Evolutionary conservation across 768 basidiomycete species (phyloP).

Genomic region (Podaxis carcinomalis): DNA sequence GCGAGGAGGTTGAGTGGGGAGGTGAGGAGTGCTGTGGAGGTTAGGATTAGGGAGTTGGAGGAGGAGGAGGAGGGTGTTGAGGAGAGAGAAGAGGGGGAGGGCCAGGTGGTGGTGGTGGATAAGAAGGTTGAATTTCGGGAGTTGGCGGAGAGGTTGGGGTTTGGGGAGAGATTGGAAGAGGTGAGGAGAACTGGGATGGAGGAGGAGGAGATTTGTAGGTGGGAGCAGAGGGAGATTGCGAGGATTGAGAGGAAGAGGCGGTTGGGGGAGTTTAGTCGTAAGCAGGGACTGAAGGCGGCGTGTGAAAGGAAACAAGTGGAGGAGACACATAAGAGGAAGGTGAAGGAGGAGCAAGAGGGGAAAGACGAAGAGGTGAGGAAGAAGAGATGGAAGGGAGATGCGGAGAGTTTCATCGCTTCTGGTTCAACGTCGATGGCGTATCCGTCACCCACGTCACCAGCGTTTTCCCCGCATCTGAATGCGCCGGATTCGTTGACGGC

Average conservation of each 20-base stretch:
- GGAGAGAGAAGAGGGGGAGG: conserved; percentile 24
- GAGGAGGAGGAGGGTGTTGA: conserved; percentile 49
- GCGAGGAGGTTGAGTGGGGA: conserved; percentile 38
- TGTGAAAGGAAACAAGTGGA: neutral
- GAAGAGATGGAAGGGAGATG: too few species aligned
- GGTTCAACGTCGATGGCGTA: too few species aligned
- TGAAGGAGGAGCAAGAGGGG: neutral
- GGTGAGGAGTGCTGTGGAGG: conserved; percentile 25
- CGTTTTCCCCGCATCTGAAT: too few species aligned
- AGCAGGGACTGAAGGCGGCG: neutral
- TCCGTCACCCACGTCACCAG: too few species aligned
- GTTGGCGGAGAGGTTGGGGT: conserved; percentile 29
- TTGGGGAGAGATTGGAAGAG: conserved; percentile 25
- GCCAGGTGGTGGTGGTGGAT: neutral
- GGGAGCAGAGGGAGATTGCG: conserved; percentile 20
- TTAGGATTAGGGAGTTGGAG: neutral
- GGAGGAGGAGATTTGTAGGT: conserved; percentile 12
- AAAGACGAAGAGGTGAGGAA: neutral
- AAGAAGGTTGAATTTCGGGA: conserved; percentile 17
- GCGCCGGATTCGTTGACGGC: too few species aligned
- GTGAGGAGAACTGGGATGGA: conserved; percentile 25
- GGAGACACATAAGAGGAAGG: neutral
- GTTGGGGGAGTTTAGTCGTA: neutral
- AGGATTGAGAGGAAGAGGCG: conserved; percentile 10
- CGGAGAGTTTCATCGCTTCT: too few species aligned